phyloP scores from a whole-genome alignment of 2,329 filamentous ascomycete genomes.

The Alternaria novae-zelandiae region DNA sequence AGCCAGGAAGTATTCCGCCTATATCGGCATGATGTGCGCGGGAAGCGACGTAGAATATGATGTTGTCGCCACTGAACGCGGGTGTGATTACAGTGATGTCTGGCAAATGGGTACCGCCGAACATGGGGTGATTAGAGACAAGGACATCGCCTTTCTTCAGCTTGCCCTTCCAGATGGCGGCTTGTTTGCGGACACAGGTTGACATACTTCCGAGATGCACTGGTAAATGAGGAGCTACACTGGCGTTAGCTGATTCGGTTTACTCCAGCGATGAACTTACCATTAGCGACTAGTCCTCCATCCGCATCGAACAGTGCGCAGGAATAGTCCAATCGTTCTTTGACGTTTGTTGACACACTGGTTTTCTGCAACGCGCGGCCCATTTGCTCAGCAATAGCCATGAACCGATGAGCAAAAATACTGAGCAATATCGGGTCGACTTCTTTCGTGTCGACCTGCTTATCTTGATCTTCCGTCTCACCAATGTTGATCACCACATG shows the following conservation, averaged over 20 bases:
- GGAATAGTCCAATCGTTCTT: constrained; percentile 82
- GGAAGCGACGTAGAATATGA: constrained; percentile 82
- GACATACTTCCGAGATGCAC: constrained; percentile 85
- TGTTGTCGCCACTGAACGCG: constrained; percentile 75
- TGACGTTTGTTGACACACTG: constrained; percentile 79
- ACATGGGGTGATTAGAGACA: constrained; percentile 84
- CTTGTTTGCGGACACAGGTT: constrained; percentile 80
- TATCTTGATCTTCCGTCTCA: constrained; percentile 59
- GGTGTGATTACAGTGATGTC: constrained; percentile 84
- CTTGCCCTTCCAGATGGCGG: constrained; percentile 79
- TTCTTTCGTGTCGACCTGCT: constrained; percentile 59
- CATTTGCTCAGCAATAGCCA: constrained; percentile 88
- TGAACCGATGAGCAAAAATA: constrained; percentile 82
- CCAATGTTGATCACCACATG: constrained; percentile 89
- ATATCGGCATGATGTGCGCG: constrained; percentile 85
- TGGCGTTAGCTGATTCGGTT: constrained; percentile 8
- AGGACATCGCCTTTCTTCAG: constrained; percentile 81
- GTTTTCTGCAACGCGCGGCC: constrained; percentile 79
- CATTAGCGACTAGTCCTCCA: constrained; percentile 78
- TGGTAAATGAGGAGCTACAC: constrained; percentile 73
- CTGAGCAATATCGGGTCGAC: constrained; percentile 79
- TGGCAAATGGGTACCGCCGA: constrained; percentile 81
- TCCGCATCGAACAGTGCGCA: constrained; percentile 80
- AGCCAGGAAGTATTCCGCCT: constrained; percentile 80
- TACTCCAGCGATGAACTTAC: constrained; percentile 26